Evolutionary conservation across 768 basidiomycete genomes (phyloP).

Genomic region (Amanita pallidorosea): DNA sequence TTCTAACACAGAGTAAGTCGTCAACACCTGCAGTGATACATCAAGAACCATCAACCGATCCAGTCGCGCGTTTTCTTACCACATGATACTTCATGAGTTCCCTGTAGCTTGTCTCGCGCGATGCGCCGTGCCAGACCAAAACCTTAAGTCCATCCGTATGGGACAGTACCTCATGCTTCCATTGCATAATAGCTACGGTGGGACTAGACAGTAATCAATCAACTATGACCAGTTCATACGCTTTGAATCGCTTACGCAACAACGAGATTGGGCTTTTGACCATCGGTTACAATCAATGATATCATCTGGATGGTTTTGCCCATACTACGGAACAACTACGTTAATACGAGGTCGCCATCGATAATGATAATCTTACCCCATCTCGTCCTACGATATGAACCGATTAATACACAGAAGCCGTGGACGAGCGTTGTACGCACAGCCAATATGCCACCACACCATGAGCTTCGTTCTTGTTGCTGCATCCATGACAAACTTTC

Average conservation of each 20-base stretch:
- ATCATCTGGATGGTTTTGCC: constrained; percentile 97
- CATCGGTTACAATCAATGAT: constrained; percentile 72
- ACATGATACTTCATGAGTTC: constrained; percentile 83
- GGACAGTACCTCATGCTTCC: constrained; percentile 86
- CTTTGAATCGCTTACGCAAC: constrained; percentile 57
- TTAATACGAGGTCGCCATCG: not conserved
- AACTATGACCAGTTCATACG: constrained; percentile 41
- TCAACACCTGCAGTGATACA: constrained; percentile 45
- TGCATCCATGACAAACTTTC: constrained; percentile 97
- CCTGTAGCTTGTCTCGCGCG: constrained; percentile 53
- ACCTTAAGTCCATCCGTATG: constrained; percentile 82
- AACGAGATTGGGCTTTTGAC: constrained; percentile 76
- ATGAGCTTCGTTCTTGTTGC: constrained; percentile 78
- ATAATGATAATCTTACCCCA: constrained; percentile 52
- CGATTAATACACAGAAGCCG: not conserved
- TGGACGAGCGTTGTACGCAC: constrained; percentile 29
- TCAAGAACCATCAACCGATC: not conserved
- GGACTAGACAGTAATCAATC: constrained; percentile 25
- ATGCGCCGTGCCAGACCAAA: constrained; percentile 85
- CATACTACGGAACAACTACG: constrained; percentile 41
- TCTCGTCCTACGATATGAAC: constrained; percentile 56
- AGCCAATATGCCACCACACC: constrained; percentile 89
- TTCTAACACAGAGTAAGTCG: constrained; percentile 83
- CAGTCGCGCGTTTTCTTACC: constrained; percentile 28
- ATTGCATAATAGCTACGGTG: constrained; percentile 60